phyloP scores from a whole-genome alignment of 345 rosid species.

The Atalantia buxifolia region DNA sequence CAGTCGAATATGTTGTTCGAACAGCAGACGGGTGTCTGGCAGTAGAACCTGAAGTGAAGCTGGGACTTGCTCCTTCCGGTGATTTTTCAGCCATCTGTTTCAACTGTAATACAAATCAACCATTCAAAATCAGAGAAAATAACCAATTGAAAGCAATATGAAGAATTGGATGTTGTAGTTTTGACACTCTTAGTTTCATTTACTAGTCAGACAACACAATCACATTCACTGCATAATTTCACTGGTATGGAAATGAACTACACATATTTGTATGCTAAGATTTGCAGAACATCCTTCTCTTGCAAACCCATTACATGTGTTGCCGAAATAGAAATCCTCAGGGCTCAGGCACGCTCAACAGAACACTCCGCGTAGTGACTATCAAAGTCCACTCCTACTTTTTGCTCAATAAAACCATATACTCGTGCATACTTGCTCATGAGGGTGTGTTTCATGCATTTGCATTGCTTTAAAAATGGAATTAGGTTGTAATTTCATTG shows the following conservation, averaged over 20 bases:
- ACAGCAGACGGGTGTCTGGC: constrained; percentile 22
- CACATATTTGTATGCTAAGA: neutral
- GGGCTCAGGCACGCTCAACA: neutral
- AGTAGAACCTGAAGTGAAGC: constrained; percentile 23
- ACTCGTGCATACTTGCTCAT: neutral
- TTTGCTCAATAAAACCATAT: neutral
- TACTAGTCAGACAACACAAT: neutral
- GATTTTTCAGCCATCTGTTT: constrained; percentile 53
- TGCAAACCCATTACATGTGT: neutral
- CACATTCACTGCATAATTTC: neutral
- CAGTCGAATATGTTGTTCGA: constrained; percentile 19
- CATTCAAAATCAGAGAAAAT: constrained; percentile 13
- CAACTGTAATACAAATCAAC: constrained; percentile 46
- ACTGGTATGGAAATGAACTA: neutral
- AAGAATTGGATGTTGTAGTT: neutral
- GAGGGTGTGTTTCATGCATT: neutral
- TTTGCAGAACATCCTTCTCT: neutral
- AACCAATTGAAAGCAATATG: neutral
- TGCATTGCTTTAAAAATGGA: neutral
- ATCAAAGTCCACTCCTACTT: neutral
- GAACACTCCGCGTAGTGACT: neutral
- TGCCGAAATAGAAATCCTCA: neutral
- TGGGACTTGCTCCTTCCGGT: constrained; percentile 35
- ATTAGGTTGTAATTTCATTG: neutral
- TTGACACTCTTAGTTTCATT: neutral